These are phyloP conservation scores for Coemansia sp. DNA, from an alignment of 192 early-diverging fungal species.

Conservation along the genomic window DNA sequence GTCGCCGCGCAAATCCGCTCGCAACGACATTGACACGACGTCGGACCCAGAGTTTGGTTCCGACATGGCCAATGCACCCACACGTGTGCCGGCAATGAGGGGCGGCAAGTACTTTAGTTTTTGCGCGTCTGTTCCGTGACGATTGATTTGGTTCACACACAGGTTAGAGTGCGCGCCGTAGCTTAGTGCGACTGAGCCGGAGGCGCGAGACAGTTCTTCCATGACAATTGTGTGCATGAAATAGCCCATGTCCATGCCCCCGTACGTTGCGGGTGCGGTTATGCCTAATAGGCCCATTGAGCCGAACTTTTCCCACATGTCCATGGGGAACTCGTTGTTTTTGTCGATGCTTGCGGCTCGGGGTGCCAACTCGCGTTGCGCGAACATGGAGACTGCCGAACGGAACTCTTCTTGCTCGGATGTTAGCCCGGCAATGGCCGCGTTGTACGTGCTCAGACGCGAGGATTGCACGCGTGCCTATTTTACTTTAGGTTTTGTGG, in stretches of 20 bases:
- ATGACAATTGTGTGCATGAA: conserved; percentile 86
- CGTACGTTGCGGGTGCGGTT: conserved; percentile 84
- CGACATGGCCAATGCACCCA: conserved; percentile 95
- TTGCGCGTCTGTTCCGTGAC: conserved; percentile 85
- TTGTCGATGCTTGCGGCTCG: conserved; percentile 81
- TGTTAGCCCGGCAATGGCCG: conserved; percentile 73
- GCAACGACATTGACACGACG: conserved; percentile 87
- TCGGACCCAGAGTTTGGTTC: conserved; percentile 89
- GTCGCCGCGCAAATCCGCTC: conserved; percentile 82
- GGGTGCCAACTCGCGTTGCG: conserved; percentile 77
- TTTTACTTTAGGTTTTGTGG: no score
- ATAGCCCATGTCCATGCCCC: conserved; percentile 88
- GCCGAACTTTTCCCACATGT: conserved; percentile 97
- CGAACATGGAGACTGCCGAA: conserved; percentile 71
- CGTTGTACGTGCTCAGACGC: conserved; percentile 65
- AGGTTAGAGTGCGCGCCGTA: conserved; percentile 98
- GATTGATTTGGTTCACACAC: conserved; percentile 94
- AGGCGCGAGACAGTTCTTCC: conserved; percentile 90
- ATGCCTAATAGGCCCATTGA: conserved; percentile 94
- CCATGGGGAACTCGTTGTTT: conserved; percentile 86
- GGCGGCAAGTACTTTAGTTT: conserved; percentile 89
- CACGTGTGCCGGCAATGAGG: conserved; percentile 81
- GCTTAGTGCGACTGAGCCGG: conserved; percentile 85
- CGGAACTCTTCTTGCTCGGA: conserved; percentile 74
- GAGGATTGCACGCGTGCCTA: no score